Base-by-base conservation (phyloP, 2,329 filamentous ascomycete species). In the Calycina herbarum region DNA sequence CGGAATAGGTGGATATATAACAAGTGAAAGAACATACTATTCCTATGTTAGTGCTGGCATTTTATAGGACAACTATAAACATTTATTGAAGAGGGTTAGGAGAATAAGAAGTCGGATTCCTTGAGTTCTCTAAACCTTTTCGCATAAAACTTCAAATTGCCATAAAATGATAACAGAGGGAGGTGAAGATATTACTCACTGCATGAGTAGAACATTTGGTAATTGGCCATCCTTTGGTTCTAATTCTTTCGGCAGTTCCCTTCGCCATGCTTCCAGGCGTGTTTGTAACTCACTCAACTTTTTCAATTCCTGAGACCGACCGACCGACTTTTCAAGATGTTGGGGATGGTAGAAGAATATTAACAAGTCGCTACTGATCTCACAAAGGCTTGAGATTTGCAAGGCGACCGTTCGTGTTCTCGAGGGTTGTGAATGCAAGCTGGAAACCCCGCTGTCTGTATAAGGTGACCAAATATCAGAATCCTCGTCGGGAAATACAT, bases 1-100 rank as follows among this genome's bases (percentile, higher is more conserved):
- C 94, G 88, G 81, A 97, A 98, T 4, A 98, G 87, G 74, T 98
- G 94, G 67, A 98, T 96, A 75, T 96, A 96, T 58, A 97, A 88
- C 0, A 98, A 84, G 74, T 98, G 94, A 77, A 94, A 97, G 79
- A 98, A 97, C 94, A 98, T 98, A 80, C 94, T 97, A 73, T 57
- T 40, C 31, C 35, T 42, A 56, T 27, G 69, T 79, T 62, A 79
- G 71, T 48, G 62, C 62, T 42, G 10, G 60, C 17, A 66, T 24
- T 42, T 27, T 54, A 27, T 27, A 24, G 10, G 27, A 33, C n/a
- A 51, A 20, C 3, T 8, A 10, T 15, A 17, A 48, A 11, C 6
- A 54, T 17, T 54, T 10, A 13, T 11, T 15, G n/a, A 24, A 15
- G 27, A 29, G 48, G 48, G 3, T 33, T 1, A 17, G 13, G 38